Evolutionary conservation across 2,329 filamentous ascomycete genomes (phyloP).

Genomic region (Claviceps paspali): DNA sequence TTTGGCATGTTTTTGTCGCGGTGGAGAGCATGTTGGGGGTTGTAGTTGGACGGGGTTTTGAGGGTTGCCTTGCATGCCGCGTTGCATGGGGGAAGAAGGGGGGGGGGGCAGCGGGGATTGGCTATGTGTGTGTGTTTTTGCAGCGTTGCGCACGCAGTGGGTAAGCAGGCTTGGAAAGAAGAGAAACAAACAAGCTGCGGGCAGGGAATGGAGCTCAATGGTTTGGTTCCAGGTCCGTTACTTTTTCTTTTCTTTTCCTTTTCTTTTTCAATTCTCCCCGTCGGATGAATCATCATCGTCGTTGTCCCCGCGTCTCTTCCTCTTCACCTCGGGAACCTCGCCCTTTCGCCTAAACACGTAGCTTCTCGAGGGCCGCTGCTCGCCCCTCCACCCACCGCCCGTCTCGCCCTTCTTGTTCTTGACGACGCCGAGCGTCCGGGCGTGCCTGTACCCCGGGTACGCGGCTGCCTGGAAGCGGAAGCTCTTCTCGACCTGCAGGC

Average conservation of each 20-base stretch:
- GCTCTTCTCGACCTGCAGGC: conserved; percentile 53
- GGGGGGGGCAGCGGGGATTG: too few relatives aligned
- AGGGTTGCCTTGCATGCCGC: too few relatives aligned
- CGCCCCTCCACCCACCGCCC: conserved; percentile 26
- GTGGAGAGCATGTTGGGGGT: too few relatives aligned
- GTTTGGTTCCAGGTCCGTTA: neutral
- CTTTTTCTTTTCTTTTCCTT: neutral
- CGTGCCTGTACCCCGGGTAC: conserved; percentile 63
- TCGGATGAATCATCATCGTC: neutral
- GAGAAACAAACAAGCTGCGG: too few relatives aligned
- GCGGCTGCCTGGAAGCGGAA: conserved; percentile 50
- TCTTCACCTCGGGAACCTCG: conserved; percentile 23
- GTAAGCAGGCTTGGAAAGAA: too few relatives aligned
- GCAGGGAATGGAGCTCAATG: too few relatives aligned
- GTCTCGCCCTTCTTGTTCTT: conserved; percentile 29
- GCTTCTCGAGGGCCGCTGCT: conserved; percentile 34
- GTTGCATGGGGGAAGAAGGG: too few relatives aligned
- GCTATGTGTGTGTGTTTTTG: too few relatives aligned
- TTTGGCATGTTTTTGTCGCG: too few relatives aligned
- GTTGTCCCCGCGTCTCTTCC: conserved; percentile 12
- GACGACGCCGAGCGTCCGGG: conserved; percentile 54
- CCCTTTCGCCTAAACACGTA: conserved; percentile 48
- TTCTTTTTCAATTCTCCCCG: conserved; percentile 18
- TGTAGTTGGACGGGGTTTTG: too few relatives aligned
- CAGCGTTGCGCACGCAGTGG: too few relatives aligned